phyloP scores from a whole-genome alignment of 768 basidiomycete species.

The Kwoniella sp. region DNA sequence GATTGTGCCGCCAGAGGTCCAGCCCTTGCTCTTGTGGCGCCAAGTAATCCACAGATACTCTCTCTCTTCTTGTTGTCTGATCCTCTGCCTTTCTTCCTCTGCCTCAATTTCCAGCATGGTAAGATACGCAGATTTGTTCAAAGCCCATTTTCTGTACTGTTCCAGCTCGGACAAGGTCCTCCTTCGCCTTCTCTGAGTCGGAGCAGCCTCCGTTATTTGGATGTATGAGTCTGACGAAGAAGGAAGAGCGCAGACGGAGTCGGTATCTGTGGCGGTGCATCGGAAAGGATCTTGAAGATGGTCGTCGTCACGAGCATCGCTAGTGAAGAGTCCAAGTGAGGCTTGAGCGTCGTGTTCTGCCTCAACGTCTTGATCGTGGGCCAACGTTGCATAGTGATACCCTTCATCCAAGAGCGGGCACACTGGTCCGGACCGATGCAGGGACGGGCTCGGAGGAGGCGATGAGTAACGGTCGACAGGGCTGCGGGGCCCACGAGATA shows the following conservation, averaged over 20 bases:
- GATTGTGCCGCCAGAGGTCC: neutral
- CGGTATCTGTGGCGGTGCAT: neutral
- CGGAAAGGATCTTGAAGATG: neutral
- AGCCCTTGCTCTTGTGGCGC: neutral
- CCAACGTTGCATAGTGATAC: too few species aligned
- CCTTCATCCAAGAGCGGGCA: neutral
- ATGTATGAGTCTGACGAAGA: neutral
- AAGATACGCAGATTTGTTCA: constrained; percentile 9
- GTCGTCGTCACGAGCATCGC: neutral
- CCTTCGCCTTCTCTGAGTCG: neutral
- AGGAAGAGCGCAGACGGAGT: neutral
- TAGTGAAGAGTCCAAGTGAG: neutral
- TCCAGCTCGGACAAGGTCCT: constrained; percentile 15
- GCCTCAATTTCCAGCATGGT: neutral
- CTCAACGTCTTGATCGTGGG: too few species aligned
- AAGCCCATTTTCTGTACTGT: constrained; percentile 19
- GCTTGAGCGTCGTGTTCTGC: neutral
- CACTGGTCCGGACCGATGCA: neutral
- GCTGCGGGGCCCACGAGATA: neutral
- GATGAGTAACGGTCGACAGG: constrained; percentile 19
- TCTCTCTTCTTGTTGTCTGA: constrained; percentile 5
- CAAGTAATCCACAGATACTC: constrained; percentile 16
- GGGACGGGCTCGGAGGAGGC: constrained; percentile 18
- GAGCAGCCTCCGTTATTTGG: neutral
- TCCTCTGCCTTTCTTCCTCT: constrained; percentile 3